Evolutionary conservation across 2,329 filamentous ascomycete genomes (phyloP).

Genomic region (Neofusicoccum parvum): DNA sequence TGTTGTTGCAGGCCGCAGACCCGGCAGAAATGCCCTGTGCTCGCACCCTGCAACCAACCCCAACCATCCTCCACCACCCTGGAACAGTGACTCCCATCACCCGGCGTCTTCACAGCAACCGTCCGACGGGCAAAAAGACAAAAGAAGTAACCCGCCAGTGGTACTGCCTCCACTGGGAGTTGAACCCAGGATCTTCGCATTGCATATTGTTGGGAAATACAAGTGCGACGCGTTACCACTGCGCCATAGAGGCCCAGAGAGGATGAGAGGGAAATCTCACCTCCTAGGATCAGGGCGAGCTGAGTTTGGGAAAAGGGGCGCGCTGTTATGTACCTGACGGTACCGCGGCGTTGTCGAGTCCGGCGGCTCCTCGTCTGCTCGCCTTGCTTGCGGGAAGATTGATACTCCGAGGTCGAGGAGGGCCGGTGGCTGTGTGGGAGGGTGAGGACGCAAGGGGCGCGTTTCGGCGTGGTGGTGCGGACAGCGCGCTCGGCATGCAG

Average conservation of each 20-base stretch:
- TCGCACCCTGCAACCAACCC: background rate
- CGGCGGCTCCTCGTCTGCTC: too few relatives aligned
- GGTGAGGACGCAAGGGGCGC: background rate
- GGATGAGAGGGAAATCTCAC: background rate
- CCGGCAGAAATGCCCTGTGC: too few relatives aligned
- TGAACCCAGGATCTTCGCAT: slow-evolving; percentile 22
- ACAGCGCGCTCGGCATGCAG: background rate
- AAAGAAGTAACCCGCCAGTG: slow-evolving; percentile 10
- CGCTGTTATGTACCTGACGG: background rate
- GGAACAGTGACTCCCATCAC: background rate
- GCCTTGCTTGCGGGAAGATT: too few relatives aligned
- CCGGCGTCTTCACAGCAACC: background rate
- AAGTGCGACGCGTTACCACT: slow-evolving; percentile 22
- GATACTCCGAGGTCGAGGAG: too few relatives aligned
- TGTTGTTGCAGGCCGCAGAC: too few relatives aligned
- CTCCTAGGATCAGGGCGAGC: slow-evolving; percentile 14
- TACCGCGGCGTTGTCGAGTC: background rate
- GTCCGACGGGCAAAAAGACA: background rate
- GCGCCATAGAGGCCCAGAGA: slow-evolving; percentile 17
- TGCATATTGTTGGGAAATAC: slow-evolving; percentile 12
- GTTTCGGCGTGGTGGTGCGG: background rate
- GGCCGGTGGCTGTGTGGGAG: background rate
- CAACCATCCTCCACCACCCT: background rate
- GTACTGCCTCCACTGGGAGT: slow-evolving; percentile 19
- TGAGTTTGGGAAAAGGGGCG: background rate